Evolutionary conservation across 2,329 filamentous ascomycete species (phyloP).

Genomic region (Periglandula ipomoeae): DNA sequence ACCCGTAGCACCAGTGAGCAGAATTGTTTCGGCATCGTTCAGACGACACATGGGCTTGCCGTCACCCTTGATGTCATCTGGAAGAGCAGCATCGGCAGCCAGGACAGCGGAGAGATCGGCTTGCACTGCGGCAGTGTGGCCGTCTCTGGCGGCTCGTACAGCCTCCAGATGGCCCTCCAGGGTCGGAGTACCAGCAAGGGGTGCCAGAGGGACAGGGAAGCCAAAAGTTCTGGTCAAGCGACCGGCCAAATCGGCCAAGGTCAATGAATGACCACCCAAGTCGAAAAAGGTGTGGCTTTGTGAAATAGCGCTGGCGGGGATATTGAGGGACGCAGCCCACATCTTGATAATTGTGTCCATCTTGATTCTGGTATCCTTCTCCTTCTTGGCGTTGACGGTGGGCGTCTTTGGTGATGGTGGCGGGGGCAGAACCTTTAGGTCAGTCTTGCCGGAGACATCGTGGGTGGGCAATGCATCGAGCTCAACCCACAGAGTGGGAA

Average conservation of each 20-base stretch:
- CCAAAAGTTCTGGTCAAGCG: slow-evolving; percentile 61
- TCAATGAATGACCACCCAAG: slow-evolving; percentile 68
- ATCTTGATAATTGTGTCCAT: slow-evolving; percentile 59
- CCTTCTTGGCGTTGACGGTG: slow-evolving; percentile 29
- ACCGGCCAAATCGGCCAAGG: slow-evolving; percentile 67
- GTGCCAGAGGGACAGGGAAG: slow-evolving; percentile 61
- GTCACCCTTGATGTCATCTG: slow-evolving; percentile 57
- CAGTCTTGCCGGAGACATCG: slow-evolving; percentile 70
- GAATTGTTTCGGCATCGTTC: slow-evolving; percentile 56
- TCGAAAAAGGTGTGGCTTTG: slow-evolving; percentile 73
- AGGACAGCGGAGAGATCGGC: slow-evolving; percentile 64
- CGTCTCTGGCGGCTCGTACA: slow-evolving; percentile 61
- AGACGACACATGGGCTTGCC: slow-evolving; percentile 46
- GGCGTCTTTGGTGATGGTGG: slow-evolving; percentile 46
- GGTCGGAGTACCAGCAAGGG: slow-evolving; percentile 62
- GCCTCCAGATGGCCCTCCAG: slow-evolving; percentile 64
- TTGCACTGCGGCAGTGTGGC: slow-evolving; percentile 65
- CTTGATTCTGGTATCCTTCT: slow-evolving; percentile 54
- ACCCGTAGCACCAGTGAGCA: slow-evolving; percentile 68
- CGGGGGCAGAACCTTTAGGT: slow-evolving; percentile 61
- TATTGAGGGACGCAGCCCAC: slow-evolving; percentile 63
- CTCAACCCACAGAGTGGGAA: slow-evolving; percentile 69
- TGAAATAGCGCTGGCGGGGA: slow-evolving; percentile 53
- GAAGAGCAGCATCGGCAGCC: slow-evolving; percentile 55
- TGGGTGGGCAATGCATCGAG: slow-evolving; percentile 64